A percentile compares a stretch with the other conserved stretches of the same genome.
Evolutionary conservation across 257 asterid genomes (phyloP).

Genomic region (Fraxinus cuspidata): DNA sequence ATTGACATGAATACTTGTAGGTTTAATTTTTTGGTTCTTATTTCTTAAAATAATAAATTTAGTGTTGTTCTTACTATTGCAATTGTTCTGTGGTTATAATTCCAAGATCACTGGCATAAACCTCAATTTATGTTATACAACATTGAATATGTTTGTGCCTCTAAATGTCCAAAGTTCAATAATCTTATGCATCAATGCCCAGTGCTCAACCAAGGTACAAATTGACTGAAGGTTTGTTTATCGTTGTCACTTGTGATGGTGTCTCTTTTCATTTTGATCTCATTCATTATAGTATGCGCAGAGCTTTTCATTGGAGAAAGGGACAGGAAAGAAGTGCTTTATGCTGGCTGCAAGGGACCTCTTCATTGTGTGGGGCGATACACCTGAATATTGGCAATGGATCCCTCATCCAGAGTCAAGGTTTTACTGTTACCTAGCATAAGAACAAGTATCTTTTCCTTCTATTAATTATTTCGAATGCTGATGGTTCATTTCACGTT

Average conservation of each 20-base stretch:
- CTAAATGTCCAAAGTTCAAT: too few species aligned
- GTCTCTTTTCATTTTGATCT: background rate
- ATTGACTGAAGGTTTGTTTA: too few species aligned
- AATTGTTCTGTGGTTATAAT: too few species aligned
- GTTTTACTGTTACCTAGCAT: constrained; percentile 27
- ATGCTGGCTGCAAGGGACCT: constrained; percentile 76
- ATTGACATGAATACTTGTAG: too few species aligned
- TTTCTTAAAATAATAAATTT: too few species aligned
- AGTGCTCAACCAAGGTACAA: too few species aligned
- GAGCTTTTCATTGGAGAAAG: constrained; percentile 75
- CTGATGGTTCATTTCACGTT: background rate
- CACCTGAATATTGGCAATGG: constrained; percentile 69
- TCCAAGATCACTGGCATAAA: too few species aligned
- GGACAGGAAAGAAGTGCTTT: constrained; percentile 68
- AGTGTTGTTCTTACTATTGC: too few species aligned
- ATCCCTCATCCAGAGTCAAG: constrained; percentile 52
- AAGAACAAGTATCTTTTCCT: background rate
- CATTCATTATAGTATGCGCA: constrained; percentile 28
- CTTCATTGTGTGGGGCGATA: constrained; percentile 59
- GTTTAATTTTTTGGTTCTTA: too few species aligned
- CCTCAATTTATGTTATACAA: too few species aligned
- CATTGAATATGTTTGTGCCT: too few species aligned
- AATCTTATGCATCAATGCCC: too few species aligned
- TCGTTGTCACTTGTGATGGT: background rate
- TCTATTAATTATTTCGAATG: background rate